Percentiles rank a stretch among this genome's conserved stretches.
phyloP scores from a whole-genome alignment of 2,329 filamentous ascomycete species.

The Stagonosporopsis chrysanthemi region DNA sequence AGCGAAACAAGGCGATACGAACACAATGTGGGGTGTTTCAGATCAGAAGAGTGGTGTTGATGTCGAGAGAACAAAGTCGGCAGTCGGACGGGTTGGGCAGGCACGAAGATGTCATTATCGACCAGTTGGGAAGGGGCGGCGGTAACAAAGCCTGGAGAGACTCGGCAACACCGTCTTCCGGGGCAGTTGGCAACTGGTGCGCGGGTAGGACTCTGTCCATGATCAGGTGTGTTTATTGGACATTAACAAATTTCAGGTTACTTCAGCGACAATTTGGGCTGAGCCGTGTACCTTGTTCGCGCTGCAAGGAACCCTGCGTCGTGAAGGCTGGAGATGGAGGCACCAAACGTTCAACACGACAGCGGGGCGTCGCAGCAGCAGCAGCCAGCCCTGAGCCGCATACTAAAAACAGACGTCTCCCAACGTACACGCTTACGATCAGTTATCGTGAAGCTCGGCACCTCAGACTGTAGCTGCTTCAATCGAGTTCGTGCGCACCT shows the following conservation, averaged over 20 bases:
- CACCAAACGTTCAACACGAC: conserved; percentile 24
- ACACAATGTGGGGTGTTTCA: conserved; percentile 24
- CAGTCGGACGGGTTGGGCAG: conserved; percentile 17
- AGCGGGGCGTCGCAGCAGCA: conserved; percentile 30
- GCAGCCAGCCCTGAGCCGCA: conserved; percentile 23
- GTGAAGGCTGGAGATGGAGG: conserved; percentile 29
- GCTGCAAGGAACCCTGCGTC: conserved; percentile 37
- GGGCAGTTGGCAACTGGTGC: background rate
- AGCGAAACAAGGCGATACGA: conserved; percentile 27
- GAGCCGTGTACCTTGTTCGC: conserved; percentile 6
- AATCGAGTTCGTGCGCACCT: conserved; percentile 18
- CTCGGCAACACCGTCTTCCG: conserved; percentile 18
- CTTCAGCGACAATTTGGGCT: conserved; percentile 6
- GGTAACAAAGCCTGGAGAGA: conserved; percentile 7
- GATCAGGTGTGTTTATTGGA: conserved; percentile 5
- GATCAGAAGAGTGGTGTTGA: conserved; percentile 28
- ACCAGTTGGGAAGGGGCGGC: conserved; percentile 17
- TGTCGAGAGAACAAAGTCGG: conserved; percentile 18
- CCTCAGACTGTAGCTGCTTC: conserved; percentile 23
- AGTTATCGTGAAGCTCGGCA: conserved; percentile 25
- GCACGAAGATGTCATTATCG: conserved; percentile 18
- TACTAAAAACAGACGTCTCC: conserved; percentile 26
- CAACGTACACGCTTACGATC: conserved; percentile 22
- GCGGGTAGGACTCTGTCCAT: conserved; percentile 1
- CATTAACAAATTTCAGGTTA: background rate